Evolutionary conservation across 1,284 basidiomycete genomes (phyloP).

Genomic region (Sanghuangporus baumii): DNA sequence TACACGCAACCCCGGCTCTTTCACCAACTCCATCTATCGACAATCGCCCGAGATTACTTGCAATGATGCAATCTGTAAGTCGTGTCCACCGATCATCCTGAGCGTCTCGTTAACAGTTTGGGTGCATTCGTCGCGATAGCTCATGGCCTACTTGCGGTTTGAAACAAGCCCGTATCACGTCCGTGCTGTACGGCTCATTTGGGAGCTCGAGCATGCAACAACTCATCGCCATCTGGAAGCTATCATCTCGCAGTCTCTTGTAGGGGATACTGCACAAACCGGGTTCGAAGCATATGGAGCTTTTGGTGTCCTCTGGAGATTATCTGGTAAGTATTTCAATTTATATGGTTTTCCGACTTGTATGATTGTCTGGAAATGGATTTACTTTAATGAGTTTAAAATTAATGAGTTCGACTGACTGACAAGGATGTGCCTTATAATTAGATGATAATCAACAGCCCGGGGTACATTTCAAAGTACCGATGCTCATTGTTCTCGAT

Average conservation of each 20-base stretch:
- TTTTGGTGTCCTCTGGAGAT: constrained; percentile 90
- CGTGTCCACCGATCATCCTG: neutral
- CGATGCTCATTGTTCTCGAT: constrained; percentile 86
- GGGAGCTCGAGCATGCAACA: constrained; percentile 70
- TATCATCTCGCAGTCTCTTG: constrained; percentile 68
- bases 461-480: constrained; percentile 77
- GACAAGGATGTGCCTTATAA: neutral
- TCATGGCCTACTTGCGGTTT: constrained; percentile 73
- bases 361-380: neutral
- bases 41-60: constrained; percentile 45
- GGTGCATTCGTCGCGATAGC: constrained; percentile 32
- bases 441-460: constrained; percentile 79
- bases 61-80: constrained; percentile 50
- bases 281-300: constrained; percentile 70
- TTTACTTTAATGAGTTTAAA: too few relatives aligned
- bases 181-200: constrained; percentile 81
- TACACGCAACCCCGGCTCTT: constrained; percentile 47
- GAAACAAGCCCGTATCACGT: constrained; percentile 72
- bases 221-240: constrained; percentile 67
- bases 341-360: neutral
- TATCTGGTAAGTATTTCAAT: constrained; percentile 58
- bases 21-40: constrained; percentile 51
- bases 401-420: too few relatives aligned
- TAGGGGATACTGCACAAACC: constrained; percentile 42
- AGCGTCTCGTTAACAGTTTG: neutral